Evolutionary conservation across 2,329 filamentous ascomycete species (phyloP).

Genomic region (Penicillium hesseltinei): DNA sequence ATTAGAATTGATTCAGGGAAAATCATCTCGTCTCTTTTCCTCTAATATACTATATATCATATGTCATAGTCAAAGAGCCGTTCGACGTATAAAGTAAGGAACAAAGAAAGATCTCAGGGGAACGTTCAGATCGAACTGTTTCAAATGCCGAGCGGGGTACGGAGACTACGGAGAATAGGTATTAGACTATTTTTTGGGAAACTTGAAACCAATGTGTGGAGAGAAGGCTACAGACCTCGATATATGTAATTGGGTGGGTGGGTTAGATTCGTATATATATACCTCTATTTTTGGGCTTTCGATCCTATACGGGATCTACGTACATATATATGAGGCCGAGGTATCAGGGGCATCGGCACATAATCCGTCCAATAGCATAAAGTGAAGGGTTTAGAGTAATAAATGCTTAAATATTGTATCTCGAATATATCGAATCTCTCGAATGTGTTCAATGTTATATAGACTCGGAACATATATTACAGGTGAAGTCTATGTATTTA

Average conservation of each 20-base stretch:
- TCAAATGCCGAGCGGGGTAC: constrained; percentile 1
- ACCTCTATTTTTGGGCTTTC: not conserved
- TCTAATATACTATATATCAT: no score
- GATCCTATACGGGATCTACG: not conserved
- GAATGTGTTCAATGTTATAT: not conserved
- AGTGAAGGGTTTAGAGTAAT: not conserved
- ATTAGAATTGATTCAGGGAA: not conserved
- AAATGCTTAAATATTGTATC: not conserved
- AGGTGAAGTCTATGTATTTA: not conserved
- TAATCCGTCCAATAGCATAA: not conserved
- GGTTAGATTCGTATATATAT: not conserved
- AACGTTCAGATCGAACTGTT: not conserved
- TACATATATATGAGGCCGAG: not conserved
- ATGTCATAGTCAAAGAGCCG: no score
- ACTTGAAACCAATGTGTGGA: not conserved
- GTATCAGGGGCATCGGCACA: not conserved
- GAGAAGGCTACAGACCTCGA: not conserved
- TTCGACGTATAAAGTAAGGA: no score
- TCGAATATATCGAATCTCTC: not conserved
- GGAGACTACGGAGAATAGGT: no score
- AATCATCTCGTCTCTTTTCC: no score
- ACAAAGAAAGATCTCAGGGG: no score
- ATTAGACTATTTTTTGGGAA: not conserved
- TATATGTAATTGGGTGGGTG: not conserved
- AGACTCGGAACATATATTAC: not conserved